Base-by-base conservation (phyloP, 108 stramenopile genomes). In the Thalassiosira profunda region DNA sequence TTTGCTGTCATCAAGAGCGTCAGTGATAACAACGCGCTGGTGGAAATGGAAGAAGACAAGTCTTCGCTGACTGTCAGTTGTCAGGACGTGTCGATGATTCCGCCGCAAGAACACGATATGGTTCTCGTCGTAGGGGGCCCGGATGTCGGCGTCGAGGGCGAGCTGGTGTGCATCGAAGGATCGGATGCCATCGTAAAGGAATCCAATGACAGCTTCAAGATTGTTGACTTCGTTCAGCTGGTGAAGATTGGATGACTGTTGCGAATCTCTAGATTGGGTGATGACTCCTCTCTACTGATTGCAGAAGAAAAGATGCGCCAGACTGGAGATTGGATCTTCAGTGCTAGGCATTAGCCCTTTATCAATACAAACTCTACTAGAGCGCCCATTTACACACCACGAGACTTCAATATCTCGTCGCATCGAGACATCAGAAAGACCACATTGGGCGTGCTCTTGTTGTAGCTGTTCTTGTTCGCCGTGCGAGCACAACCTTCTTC, bases 121-220 rank as follows among this genome's bases (percentile, higher is more conserved):
- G 95, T 96, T 7, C 76, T 96, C 41, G 95, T 96, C 28, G 92
- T 87, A 18, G 90, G 93, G 26, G 95, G 95, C 5, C 86, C 91
- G 24, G 88, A 94, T 62, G 88, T 94, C 47, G 95, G 95, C 59
- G 76, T 91, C 25, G 93, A 96, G 74, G 95, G 95, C 24, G 86
- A 91, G 51, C 76, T 96, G 3, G 91, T 96, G 15, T 94, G 92
- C 73, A 91, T 96, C 64, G 95, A 96, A 61, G 95, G 93, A 40
- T 78, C 86, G 5, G 95, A 96, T 85, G 95, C 96, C 30, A 96
- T 96, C 83, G 59, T 96, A 70, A 93, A 91, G 69, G 91, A 92
- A 63, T 78, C 91, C 8, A 92, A 92, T 51, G 93, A 94, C 59
- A 92, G 92, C 53, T 96, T 94, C 79, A 94, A 94, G 72, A 96